phyloP scores from a whole-genome alignment of 495 filamentous ascomycete species.

The Podospora pseudopauciseta region DNA sequence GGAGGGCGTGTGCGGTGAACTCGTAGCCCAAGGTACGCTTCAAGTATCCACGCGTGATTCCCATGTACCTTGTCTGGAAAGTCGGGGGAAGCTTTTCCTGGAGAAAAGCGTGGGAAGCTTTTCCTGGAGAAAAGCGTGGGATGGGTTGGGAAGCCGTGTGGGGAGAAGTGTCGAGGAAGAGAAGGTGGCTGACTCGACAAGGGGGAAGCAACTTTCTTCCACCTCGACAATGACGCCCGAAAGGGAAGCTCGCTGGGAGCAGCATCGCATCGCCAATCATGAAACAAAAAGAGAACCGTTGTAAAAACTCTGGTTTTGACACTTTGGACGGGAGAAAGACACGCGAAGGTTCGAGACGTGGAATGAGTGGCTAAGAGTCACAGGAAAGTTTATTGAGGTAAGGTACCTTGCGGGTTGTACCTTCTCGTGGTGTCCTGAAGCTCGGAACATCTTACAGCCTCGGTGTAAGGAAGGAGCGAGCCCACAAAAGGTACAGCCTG shows the following conservation, averaged over 20 bases:
- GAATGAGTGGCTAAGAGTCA: background rate
- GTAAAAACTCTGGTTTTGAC: background rate
- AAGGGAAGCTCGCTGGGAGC: background rate
- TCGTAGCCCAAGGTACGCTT: slow-evolving; percentile 20
- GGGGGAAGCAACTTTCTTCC: background rate
- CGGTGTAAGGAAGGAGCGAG: background rate
- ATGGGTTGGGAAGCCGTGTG: slow-evolving; percentile 23
- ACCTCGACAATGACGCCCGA: background rate
- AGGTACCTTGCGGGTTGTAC: background rate
- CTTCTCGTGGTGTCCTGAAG: background rate
- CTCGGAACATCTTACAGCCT: background rate
- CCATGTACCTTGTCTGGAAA: slow-evolving; percentile 23
- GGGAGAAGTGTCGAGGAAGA: background rate
- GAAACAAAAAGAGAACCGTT: background rate
- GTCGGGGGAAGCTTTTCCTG: slow-evolving; percentile 26
- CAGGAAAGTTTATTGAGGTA: background rate
- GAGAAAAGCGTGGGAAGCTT: slow-evolving; percentile 27
- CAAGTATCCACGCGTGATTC: slow-evolving; percentile 19
- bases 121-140: slow-evolving; percentile 26
- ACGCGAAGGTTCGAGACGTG: background rate
- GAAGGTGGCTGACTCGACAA: slow-evolving; percentile 8
- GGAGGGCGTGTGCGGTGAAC: slow-evolving; percentile 22
- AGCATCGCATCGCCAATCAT: background rate
- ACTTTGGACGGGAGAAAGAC: background rate
- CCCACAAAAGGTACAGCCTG: background rate